These are phyloP conservation scores for Aspergillus viridinutans DNA, from an alignment of 2,329 filamentous ascomycete species.

Conservation along the genomic window DNA sequence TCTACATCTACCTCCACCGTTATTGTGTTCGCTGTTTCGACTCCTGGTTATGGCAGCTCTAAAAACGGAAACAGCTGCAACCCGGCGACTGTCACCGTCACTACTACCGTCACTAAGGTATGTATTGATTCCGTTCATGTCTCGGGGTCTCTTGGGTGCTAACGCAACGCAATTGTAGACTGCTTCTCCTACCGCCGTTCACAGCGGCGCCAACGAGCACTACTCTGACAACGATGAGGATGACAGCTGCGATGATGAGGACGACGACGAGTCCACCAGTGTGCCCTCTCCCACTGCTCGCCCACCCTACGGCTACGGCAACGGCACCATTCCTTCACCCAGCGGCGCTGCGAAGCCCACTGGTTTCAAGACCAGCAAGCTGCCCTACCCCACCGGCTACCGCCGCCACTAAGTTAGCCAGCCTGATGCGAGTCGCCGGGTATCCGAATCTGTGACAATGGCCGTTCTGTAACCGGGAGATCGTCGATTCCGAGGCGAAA, in stretches of 20 bases:
- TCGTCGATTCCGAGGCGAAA: conserved; percentile 15
- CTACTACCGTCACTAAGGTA: conserved; percentile 35
- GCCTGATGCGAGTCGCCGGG: background rate
- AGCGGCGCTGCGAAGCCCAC: conserved; percentile 20
- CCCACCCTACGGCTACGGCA: conserved; percentile 8
- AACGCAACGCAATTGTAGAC: conserved; percentile 1
- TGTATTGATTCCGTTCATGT: conserved; percentile 5
- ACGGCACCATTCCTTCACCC: conserved; percentile 12
- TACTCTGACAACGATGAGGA: background rate
- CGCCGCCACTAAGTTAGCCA: conserved; percentile 22
- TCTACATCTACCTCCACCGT: conserved; percentile 28
- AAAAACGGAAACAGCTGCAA: conserved; percentile 7
- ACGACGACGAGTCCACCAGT: conserved; percentile 3
- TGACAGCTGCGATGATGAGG: conserved; percentile 2
- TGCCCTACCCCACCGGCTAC: conserved; percentile 20
- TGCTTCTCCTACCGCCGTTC: conserved; percentile 6
- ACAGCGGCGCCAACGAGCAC: background rate
- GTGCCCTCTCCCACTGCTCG: too few species aligned
- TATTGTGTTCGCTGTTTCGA: conserved; percentile 20
- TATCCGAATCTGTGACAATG: background rate
- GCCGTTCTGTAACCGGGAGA: conserved; percentile 14
- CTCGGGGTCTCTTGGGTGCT: background rate
- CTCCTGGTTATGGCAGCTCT: conserved; percentile 9
- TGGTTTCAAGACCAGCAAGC: conserved; percentile 30
- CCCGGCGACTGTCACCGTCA: conserved; percentile 27